phyloP scores from a whole-genome alignment of 306 rosid genomes.

The Elaeagnus macrophylla region DNA sequence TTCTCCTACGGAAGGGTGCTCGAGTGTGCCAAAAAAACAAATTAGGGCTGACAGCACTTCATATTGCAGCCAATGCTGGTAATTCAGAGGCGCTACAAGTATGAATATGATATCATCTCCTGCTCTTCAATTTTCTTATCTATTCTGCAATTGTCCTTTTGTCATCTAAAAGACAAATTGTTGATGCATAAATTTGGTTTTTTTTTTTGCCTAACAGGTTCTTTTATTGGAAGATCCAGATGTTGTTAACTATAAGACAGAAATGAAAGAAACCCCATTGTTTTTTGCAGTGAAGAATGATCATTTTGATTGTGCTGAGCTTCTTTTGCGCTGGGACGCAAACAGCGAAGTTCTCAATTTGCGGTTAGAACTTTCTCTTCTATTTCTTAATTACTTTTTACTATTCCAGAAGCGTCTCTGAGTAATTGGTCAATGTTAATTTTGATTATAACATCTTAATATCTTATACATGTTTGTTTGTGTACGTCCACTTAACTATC shows the following conservation, averaged over 20 bases:
- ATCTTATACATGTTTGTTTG: neutral
- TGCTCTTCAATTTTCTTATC: conserved; percentile 1
- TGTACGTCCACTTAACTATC: conserved; percentile 2
- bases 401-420: neutral
- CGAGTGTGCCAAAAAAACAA: conserved; percentile 28
- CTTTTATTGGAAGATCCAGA: conserved; percentile 33
- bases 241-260: conserved; percentile 26
- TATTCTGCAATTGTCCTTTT: neutral
- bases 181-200: neutral
- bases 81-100: conserved; percentile 36
- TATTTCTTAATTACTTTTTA: neutral
- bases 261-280: conserved; percentile 42
- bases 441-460: neutral
- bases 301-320: conserved; percentile 25
- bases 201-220: conserved; percentile 14
- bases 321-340: conserved; percentile 40
- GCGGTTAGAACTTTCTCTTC: conserved; percentile 19
- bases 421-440: neutral
- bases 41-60: conserved; percentile 34
- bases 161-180: neutral
- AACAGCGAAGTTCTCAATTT: conserved; percentile 33
- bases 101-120: conserved; percentile 5
- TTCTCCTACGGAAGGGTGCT: conserved; percentile 29
- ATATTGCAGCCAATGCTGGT: conserved; percentile 29
- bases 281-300: conserved; percentile 42